Evolutionary conservation across 371 early-diverging fungal species (phyloP), one percentile per base, ranked within the genome.

Genomic region (Nematocida major): DNA sequence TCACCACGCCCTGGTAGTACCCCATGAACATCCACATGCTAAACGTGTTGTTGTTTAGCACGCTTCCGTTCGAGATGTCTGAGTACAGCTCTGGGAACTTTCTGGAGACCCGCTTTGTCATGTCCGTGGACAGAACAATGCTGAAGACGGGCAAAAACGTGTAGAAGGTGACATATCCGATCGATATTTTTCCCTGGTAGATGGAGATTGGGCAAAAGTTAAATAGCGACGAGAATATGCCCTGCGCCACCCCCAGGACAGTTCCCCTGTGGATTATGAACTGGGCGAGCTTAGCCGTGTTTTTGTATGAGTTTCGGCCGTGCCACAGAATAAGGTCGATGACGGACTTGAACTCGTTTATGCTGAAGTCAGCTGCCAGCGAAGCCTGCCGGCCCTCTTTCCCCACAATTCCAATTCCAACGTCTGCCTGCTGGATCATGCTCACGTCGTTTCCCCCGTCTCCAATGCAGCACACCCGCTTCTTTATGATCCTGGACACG

Each of bases 181-280:
- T 88, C 28, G 88, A 82, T 40, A 89, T 79, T 81, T 85, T 54
- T 87, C 91, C 92, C 82, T 94, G 93, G 83, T 92, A 96, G 30
- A 98, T 82, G 26, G 95, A 92, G 68, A 97, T 93, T 9, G 99
- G 96, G 0, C 95, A 91, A 87, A 91, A 97, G 79, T 93, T 92
- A 77, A 96, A 96, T 61, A 97, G 87, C 1, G 96, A 91, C 15
- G 93, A 93, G 79, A 98, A 98, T 15, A 96, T 95, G 1, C 93
- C 96, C 86, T 98, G 99, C 88, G 97, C 93, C 28, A 96, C 89
- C 0, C 93, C 91, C 47, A 97, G 93, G 59, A 96, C 94, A 57
- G 93, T 84, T 50, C 97, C 99, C 79, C 99, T 90, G 84, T 97
- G 97, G 53, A 98, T 93, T n/a, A 97, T 93, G 84, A 97, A 94